These are phyloP conservation scores for Podospora tetraspora DNA, from an alignment of 495 filamentous ascomycete genomes.

Conservation along the genomic window DNA sequence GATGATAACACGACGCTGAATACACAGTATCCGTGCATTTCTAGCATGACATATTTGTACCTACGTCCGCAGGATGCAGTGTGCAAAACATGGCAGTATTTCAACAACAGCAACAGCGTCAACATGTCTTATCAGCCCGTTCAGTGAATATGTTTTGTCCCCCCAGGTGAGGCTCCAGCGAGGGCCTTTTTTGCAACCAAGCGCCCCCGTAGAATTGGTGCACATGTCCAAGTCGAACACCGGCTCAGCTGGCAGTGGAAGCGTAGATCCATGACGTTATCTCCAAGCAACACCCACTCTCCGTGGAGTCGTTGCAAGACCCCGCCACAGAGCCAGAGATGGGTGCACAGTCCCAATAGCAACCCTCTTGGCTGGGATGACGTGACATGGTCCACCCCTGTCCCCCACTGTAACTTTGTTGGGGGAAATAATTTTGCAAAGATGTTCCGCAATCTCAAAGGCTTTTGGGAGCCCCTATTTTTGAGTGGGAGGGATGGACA, in stretches of 20 bases:
- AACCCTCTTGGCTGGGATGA: conserved; percentile 7
- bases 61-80: neutral
- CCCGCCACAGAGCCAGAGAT: neutral
- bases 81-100: neutral
- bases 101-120: neutral
- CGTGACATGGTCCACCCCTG: conserved; percentile 14
- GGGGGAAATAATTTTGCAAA: conserved; percentile 9
- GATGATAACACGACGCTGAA: neutral
- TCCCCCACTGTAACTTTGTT: conserved; percentile 2
- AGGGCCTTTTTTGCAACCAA: neutral
- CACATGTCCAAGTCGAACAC: neutral
- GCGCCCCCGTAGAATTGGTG: neutral
- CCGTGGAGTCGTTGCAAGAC: neutral
- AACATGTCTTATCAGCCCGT: neutral
- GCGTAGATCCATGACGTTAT: neutral
- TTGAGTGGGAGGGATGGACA: neutral
- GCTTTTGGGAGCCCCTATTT: conserved; percentile 9
- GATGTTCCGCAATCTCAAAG: neutral
- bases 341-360: neutral
- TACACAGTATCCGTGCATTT: neutral
- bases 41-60: neutral
- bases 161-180: neutral
- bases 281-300: neutral
- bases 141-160: neutral
- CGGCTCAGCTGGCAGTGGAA: neutral